Conservation (phyloP, 768 basidiomycete genomes). For the Pholiota microspora region DNA sequence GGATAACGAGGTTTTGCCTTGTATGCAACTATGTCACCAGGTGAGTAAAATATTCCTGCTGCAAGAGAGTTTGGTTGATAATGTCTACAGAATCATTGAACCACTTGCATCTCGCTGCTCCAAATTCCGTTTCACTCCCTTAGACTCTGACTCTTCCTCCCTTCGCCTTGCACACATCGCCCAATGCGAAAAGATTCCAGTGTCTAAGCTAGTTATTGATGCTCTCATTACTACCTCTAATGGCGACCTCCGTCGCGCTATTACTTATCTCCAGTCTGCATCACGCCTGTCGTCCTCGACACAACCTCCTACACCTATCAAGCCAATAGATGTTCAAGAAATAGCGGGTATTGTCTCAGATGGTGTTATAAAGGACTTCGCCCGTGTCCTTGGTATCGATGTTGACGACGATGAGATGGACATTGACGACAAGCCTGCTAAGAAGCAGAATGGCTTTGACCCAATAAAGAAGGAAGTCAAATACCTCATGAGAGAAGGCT, state of each 20-base stretch:
- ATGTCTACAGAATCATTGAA: conserved; percentile 81
- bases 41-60: conserved; percentile 36
- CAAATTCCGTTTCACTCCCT: conserved; percentile 96
- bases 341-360: conserved; percentile 95
- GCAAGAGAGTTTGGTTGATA: neutral
- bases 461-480: conserved; percentile 71
- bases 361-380: conserved; percentile 65
- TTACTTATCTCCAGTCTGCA: conserved; percentile 97
- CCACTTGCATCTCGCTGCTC: conserved; percentile 98
- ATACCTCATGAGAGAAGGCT: conserved; percentile 81
- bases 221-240: conserved; percentile 77
- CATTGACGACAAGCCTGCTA: conserved; percentile 42
- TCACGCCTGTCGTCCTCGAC: conserved; percentile 81
- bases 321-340: conserved; percentile 83
- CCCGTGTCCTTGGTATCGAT: conserved; percentile 71
- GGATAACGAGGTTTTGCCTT: conserved; percentile 96
- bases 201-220: conserved; percentile 59
- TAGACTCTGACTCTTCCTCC: conserved; percentile 76
- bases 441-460: conserved; percentile 46
- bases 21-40: conserved; percentile 99
- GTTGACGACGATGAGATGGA: conserved; percentile 46
- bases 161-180: conserved; percentile 81
- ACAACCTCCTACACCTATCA: conserved; percentile 70
- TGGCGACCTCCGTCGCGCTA: conserved; percentile 94
- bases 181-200: conserved; percentile 61